Base-by-base conservation (phyloP, 1,139 yeast species). In the Nakaseomyces nivariensis region DNA sequence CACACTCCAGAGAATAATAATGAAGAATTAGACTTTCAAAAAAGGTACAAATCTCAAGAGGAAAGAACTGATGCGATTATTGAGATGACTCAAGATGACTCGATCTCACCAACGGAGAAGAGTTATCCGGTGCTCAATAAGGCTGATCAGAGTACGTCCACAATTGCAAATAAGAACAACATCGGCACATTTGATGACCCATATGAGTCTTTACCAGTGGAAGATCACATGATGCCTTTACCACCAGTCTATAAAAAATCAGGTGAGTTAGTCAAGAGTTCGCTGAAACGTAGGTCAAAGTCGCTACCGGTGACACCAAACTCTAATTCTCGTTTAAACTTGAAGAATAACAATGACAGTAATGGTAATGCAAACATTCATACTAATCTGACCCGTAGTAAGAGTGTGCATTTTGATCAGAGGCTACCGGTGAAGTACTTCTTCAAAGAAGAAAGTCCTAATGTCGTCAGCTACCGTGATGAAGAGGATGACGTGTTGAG, bases 391-490 rank as follows among this genome's bases (percentile, higher is more conserved):
- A 49, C 51, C 40, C 52, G 66, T 37, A 55, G 60, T 47, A 62
- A 62, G 50, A 58, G 63, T 54, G 67, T 62, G 8, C 67, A 62
- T 49, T 62, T 62, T 41, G 66, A 59, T 45, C 62, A 58, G 42
- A 51, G 56, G 34, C 53, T 62, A 10, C 61, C 62, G 4, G 54
- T 60, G 13, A 62, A 59, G 52, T 56, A 54, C 31, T 62, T 58
- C 44, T 49, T 56, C 26, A 52, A 56, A 33, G 63, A 62, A 44
- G 66, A 62, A 44, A 58, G 58, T 24, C 65, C 67, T 17, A 48
- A 52, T 40, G 58, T 54, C 40, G 57, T 60, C 17, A 51, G 54
- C 17, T 40, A 51, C 24, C 40, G 38, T 9, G 38, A 26, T 37
- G 49, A 48, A 29, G 52, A 48, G 42, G 37, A 49, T 34, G 52